Percentiles rank a stretch among this genome's conserved stretches.
phyloP scores from a whole-genome alignment of 2,329 filamentous ascomycete species.

The Cercospora sp. region DNA sequence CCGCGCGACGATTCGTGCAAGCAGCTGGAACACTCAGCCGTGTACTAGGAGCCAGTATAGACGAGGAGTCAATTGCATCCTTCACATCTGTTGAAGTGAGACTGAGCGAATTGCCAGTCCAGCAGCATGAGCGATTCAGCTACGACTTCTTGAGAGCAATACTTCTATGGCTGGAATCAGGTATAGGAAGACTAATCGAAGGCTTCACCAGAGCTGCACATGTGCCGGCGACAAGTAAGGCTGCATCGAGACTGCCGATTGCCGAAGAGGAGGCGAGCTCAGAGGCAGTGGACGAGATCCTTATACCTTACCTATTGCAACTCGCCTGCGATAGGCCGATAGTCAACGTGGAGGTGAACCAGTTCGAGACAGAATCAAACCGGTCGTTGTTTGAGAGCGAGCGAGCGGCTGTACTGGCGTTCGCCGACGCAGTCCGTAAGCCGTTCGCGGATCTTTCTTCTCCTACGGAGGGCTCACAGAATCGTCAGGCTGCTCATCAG shows the following conservation, averaged over 20 bases:
- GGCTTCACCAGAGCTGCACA: conserved; percentile 55
- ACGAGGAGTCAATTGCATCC: conserved; percentile 38
- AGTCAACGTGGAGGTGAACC: conserved; percentile 58
- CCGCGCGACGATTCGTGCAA: conserved; percentile 62
- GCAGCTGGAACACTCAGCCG: conserved; percentile 59
- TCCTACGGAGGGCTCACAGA: conserved; percentile 41
- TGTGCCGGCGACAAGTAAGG: conserved; percentile 37
- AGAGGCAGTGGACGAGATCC: conserved; percentile 55
- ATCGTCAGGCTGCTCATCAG: conserved; percentile 45
- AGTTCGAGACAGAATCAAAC: conserved; percentile 58
- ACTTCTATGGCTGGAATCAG: conserved; percentile 62
- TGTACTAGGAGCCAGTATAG: conserved; percentile 56
- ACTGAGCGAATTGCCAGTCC: conserved; percentile 42
- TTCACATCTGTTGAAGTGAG: conserved; percentile 36
- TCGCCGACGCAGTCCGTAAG: conserved; percentile 54
- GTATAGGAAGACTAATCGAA: conserved; percentile 55
- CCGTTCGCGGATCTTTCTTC: conserved; percentile 54
- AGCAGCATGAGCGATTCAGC: conserved; percentile 53
- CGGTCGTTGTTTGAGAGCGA: conserved; percentile 56
- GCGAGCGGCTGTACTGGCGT: conserved; percentile 57
- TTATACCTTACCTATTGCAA: conserved; percentile 61
- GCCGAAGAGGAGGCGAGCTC: conserved; percentile 50
- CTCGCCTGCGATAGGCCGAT: conserved; percentile 54
- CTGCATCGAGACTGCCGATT: conserved; percentile 50
- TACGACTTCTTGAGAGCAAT: conserved; percentile 67